These are phyloP conservation scores for Aspergillus quadrilineatus DNA, from an alignment of 2,329 filamentous ascomycete genomes.

Conservation along the genomic window DNA sequence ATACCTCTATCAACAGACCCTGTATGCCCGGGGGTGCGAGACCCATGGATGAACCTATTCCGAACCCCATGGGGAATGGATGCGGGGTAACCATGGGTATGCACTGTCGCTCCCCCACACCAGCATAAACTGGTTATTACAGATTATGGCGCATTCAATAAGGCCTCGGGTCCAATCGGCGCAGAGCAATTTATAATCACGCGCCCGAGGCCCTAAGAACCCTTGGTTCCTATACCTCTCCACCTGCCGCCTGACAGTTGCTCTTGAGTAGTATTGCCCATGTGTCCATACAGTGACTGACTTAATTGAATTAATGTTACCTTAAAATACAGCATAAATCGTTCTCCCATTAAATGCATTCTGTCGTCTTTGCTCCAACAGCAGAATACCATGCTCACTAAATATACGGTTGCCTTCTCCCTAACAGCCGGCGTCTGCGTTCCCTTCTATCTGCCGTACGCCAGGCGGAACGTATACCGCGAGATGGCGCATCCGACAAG, in stretches of 20 bases:
- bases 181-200: background rate
- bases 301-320: no score
- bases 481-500: background rate
- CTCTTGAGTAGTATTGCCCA: background rate
- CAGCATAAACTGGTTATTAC: no score
- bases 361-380: background rate
- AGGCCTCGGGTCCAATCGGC: constrained; percentile 8
- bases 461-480: background rate
- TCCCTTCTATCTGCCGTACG: constrained; percentile 14
- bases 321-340: no score
- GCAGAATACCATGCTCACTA: constrained; percentile 1
- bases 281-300: background rate
- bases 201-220: background rate
- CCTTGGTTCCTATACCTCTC: background rate
- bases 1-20: no score
- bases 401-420: background rate
- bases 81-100: background rate
- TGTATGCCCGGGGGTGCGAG: no score
- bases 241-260: no score
- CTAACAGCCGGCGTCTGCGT: constrained; percentile 9
- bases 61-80: background rate
- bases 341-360: background rate
- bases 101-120: no score
- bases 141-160: no score
- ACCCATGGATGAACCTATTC: background rate